A percentile compares a stretch with the other conserved stretches of the same genome.
These are phyloP conservation scores for Heterobasidion occidentale DNA, from an alignment of 1,284 basidiomycete species.

Conservation along the genomic window DNA sequence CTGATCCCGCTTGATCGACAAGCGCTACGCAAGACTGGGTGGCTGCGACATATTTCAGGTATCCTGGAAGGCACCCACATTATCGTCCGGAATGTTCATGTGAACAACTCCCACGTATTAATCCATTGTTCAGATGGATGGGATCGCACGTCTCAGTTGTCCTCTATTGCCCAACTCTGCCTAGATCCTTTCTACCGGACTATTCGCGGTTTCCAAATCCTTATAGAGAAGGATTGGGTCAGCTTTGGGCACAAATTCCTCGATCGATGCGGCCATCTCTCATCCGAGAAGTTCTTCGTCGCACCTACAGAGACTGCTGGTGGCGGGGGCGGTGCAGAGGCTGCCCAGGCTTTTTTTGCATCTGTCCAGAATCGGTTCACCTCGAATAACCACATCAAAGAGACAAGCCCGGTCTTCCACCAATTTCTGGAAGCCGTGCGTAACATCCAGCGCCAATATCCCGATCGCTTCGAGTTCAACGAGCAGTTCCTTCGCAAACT, in stretches of 20 bases:
- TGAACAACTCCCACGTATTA: slow-evolving; percentile 95
- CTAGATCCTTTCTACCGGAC: slow-evolving; percentile 96
- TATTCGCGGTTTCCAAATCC: slow-evolving; percentile 82
- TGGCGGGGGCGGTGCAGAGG: slow-evolving; percentile 58
- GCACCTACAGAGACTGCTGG: slow-evolving; percentile 54
- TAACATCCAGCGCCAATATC: slow-evolving; percentile 89
- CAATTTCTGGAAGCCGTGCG: slow-evolving; percentile 95
- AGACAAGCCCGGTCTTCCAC: slow-evolving; percentile 95
- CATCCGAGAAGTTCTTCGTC: slow-evolving; percentile 85
- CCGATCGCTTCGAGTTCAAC: slow-evolving; percentile 94
- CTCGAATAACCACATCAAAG: slow-evolving; percentile 81
- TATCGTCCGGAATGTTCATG: slow-evolving; percentile 87
- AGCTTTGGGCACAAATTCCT: slow-evolving; percentile 95
- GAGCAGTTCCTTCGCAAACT: slow-evolving; percentile 79
- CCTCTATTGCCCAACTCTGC: slow-evolving; percentile 86
- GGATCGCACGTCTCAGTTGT: slow-evolving; percentile 96
- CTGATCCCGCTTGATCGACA: slow-evolving; percentile 68
- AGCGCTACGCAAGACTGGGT: slow-evolving; percentile 81
- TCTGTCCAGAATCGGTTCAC: slow-evolving; percentile 85
- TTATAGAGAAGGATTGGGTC: slow-evolving; percentile 98
- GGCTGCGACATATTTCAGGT: slow-evolving; percentile 87
- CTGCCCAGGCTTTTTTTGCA: slow-evolving; percentile 85
- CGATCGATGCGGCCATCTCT: slow-evolving; percentile 91
- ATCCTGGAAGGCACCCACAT: slow-evolving; percentile 87
- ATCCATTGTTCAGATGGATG: slow-evolving; percentile 99